Evolutionary conservation across 1,284 basidiomycete species (phyloP), one percentile per base, ranked within the genome.

Genomic region (Heterobasidion occidentale): DNA sequence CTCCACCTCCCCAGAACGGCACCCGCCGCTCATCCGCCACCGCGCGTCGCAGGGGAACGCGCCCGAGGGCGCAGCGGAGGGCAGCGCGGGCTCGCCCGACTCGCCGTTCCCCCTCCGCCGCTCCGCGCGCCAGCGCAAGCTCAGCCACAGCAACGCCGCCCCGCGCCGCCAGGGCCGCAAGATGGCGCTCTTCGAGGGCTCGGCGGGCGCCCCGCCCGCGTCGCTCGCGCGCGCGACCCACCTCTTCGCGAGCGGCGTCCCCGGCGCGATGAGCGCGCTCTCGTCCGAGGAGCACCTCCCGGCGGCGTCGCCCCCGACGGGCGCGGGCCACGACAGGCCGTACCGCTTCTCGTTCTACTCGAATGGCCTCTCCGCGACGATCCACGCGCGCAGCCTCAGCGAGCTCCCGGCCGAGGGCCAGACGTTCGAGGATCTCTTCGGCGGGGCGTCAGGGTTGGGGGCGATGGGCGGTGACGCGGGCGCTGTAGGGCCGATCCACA

Each of bases 291-390:
- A 70, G 36, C 66, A 71, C 48, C 53, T 72, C 9, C 57, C 57
- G 7, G 44, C 27, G 5, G 27, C 27, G 27, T 27, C 27, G 3
- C 27, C 27, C 27, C 27, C 27, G 5, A 38, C 50, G 12, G 50
- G 50, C 14, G 19, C 27, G 3, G 88, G 89, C 0, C 88, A 94
- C 67, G 92, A 94, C 64, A 77, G 92, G 67, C 96, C 95, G 7
- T 99, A 98, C 68, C 83, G 97, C 36, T 99, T 99, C 74, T 98
- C 96, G 0, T 99, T 99, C 75, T 99, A 99, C 73, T 98, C 94
- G 15, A 99, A 98, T 67, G 81, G 90, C 1, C 77, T 98, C 51
- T 86, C 90, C 2, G 89, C 92, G 0, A 98, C 96, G 1, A 98
- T 99, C 52, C 97, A 99, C 71, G 92, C 97, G 0, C 81, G 94